Evolutionary conservation across 805 yeast genomes (phyloP).

Genomic region (Starmera pachycereana): DNA sequence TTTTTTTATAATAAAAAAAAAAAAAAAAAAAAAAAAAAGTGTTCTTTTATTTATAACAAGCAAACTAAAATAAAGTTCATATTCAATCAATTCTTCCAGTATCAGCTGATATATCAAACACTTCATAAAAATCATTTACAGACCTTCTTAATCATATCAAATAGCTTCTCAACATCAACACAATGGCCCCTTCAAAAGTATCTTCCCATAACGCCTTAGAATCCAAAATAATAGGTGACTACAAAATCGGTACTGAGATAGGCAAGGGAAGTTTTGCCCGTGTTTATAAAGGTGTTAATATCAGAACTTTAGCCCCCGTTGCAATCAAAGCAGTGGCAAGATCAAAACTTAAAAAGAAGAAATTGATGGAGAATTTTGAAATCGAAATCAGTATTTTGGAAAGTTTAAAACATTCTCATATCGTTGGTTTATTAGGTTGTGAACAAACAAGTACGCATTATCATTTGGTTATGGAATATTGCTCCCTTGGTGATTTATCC

Average conservation of each 20-base stretch:
- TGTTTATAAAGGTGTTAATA: conserved; percentile 75
- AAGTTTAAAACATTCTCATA: conserved; percentile 85
- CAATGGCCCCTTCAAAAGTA: too few relatives aligned
- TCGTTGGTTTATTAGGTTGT: conserved; percentile 79
- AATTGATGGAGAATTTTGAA: conserved; percentile 82
- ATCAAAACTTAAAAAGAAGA: conserved; percentile 73
- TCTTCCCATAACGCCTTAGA: too few relatives aligned
- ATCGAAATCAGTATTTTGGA: conserved; percentile 85
- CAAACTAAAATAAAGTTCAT: too few relatives aligned
- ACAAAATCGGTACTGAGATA: conserved; percentile 41
- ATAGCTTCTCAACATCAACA: too few relatives aligned
- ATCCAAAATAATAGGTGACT: conserved; percentile 7
- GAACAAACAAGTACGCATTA: conserved; percentile 69
- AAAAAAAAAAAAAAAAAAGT: too few relatives aligned
- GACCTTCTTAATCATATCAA: too few relatives aligned
- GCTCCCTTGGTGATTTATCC: conserved; percentile 89
- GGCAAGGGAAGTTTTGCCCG: conserved; percentile 96
- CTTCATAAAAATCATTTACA: too few relatives aligned
- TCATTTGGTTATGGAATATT: conserved; percentile 91
- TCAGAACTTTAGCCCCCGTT: conserved; percentile 46
- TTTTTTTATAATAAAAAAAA: too few relatives aligned
- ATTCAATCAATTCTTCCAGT: too few relatives aligned
- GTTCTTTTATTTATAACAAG: too few relatives aligned
- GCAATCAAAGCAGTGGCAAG: conserved; percentile 87
- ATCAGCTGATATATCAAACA: too few relatives aligned